A percentile compares a stretch with the other conserved stretches of the same genome.
phyloP scores from a whole-genome alignment of 2,329 filamentous ascomycete genomes.

The Thelonectria rubi region DNA sequence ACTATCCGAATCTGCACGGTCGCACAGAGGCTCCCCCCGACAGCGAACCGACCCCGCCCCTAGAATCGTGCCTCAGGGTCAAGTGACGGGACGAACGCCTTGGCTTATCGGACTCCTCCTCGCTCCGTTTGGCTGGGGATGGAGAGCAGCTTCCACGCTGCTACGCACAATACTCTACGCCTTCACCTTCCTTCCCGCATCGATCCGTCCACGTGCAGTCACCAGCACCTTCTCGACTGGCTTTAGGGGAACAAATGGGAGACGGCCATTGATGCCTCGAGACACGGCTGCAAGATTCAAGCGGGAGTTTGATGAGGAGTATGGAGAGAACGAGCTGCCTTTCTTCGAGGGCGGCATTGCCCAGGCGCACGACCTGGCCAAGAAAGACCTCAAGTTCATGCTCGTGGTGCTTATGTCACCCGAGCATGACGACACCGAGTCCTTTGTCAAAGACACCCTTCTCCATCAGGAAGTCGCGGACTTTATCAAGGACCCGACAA shows the following conservation, averaged over 20 bases:
- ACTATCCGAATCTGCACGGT: conserved; percentile 43
- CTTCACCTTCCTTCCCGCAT: conserved; percentile 80
- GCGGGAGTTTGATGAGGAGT: conserved; percentile 94
- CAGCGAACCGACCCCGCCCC: conserved; percentile 73
- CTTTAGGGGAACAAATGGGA: conserved; percentile 70
- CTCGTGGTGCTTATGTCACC: conserved; percentile 89
- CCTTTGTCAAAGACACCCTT: conserved; percentile 84
- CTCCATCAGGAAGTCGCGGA: conserved; percentile 76
- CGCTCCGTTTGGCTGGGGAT: conserved; percentile 82
- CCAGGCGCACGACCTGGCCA: conserved; percentile 87
- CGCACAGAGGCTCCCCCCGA: conserved; percentile 38
- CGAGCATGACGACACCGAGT: conserved; percentile 90
- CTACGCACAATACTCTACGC: conserved; percentile 80
- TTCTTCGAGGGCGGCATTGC: conserved; percentile 93
- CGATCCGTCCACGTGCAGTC: conserved; percentile 63
- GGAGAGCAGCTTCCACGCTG: conserved; percentile 72
- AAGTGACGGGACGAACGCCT: conserved; percentile 74
- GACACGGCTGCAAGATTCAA: conserved; percentile 91
- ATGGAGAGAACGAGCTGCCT: conserved; percentile 75
- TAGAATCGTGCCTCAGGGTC: conserved; percentile 81
- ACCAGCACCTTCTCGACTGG: conserved; percentile 63
- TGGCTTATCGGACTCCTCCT: conserved; percentile 82
- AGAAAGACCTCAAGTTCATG: conserved; percentile 90
- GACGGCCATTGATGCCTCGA: conserved; percentile 80
- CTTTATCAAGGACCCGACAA: conserved; percentile 77